Evolutionary conservation across 2,329 filamentous ascomycete species (phyloP), one percentile per base, ranked within the genome.

Genomic region (Penicillium concentricum): DNA sequence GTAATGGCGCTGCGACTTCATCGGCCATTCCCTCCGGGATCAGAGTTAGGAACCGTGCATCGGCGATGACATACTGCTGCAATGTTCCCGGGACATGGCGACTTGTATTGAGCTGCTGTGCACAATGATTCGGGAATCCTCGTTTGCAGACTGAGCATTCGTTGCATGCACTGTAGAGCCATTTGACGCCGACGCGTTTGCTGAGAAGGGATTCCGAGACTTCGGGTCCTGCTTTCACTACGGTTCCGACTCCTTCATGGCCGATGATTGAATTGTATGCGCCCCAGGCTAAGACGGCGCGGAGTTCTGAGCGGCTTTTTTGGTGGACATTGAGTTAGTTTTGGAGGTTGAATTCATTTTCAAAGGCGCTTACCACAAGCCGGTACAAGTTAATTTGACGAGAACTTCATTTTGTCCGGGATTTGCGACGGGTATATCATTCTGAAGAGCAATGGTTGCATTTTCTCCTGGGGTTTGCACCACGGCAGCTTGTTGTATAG

Each of bases 251-350:
- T 22, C 66, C 66, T 60, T 68, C 66, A n/a, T 68, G 66, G 30
- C 64, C 64, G 46, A 68, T 66, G n/a, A 68, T 68, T 13, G 61
- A 46, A 51, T 67, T 66, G 30, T 68, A 68, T 13, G 49, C 35
- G 18, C 62, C 60, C 63, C 63, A 68, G 3, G 52, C 62, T 28
- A 61, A 26, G 0, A 65, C 62, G 1, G 66, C 66, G 37, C 66
- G 64, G n/a, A 66, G 59, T 57, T 68, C 66, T 1, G 66, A 68
- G 43, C 62, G 61, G 22, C 66, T 68, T 50, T 38, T 13, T 10
- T 8, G 20, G 5, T 30, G 4, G 10, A 1, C 12, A 16, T 24
- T 43, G 6, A 12, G 34, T 49, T 20, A 37, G 30, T 7, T 7
- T 26, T 22, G 24, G 6, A 5, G 18, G 3, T 10, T 22, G 46